Evolutionary conservation across 495 filamentous ascomycete genomes (phyloP), one percentile per base, ranked within the genome.

Genomic region (Tetracladium setigerum): DNA sequence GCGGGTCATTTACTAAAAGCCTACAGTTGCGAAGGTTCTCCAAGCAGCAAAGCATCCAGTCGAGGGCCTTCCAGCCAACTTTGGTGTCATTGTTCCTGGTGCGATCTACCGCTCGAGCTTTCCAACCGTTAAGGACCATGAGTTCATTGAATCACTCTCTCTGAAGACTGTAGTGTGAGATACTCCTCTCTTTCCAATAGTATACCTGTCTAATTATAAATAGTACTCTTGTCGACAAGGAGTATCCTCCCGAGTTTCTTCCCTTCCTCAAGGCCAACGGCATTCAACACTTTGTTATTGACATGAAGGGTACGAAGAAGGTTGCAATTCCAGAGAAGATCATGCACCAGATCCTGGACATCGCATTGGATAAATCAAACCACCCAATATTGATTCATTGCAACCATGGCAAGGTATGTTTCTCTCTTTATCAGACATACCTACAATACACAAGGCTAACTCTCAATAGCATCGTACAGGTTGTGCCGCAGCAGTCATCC

Each of bases 321-420:
- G 67, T 70, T 42, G 66, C 64, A 7, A 78, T 87, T 14, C 76
- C 83, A 0, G 58, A 76, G n/a, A 60, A 67, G 17, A 72, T 76
- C 3, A 82, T 95, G 66, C 68, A 69, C 46, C 65, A 71, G 9
- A 81, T 86, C 37, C 67, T 91, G 12, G 62, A 73, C 3, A 61
- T 89, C 38, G 69, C 89, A 19, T 65, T 86, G 31, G 71, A 89
- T 56, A 66, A 70, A 6, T 58, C 67, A 11, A 87, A 88, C 46
- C 78, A 89, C 48, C 88, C 88, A 0, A 56, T 95, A 1, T 68
- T 92, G 32, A 78, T 95, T 30, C 88, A 95, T 56, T 95, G 88
- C 67, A 95, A 95, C 55, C 87, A 92, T 55, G 88, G 88, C 49
- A 89, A 84, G 69, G 83, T 85, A 67, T 2, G 48, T 69, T 59